These are phyloP conservation scores for Coemansia sp. DNA, from an alignment of 192 early-diverging fungal species.

Conservation along the genomic window DNA sequence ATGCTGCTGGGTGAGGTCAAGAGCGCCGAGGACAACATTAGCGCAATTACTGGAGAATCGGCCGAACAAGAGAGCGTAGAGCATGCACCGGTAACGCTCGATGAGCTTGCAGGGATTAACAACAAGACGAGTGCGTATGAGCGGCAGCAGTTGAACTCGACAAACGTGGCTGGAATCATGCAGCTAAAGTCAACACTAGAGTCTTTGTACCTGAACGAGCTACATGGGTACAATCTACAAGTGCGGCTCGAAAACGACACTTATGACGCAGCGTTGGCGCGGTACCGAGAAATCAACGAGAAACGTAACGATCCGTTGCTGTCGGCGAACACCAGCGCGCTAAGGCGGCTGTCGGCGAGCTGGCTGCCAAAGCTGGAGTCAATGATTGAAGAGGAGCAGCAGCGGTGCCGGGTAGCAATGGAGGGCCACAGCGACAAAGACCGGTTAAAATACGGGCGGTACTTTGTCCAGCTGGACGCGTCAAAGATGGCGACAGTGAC, in stretches of 20 bases:
- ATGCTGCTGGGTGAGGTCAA: conserved; percentile 34
- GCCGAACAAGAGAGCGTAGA: background rate
- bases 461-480: conserved; percentile 51
- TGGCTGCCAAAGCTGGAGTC: conserved; percentile 77
- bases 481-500: conserved; percentile 81
- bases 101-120: background rate
- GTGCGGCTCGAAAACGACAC: conserved; percentile 79
- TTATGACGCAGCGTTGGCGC: conserved; percentile 71
- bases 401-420: conserved; percentile 33
- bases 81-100: background rate
- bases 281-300: conserved; percentile 58
- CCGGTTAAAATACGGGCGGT: conserved; percentile 34
- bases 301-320: conserved; percentile 60
- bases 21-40: conserved; percentile 34
- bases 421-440: conserved; percentile 22
- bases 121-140: background rate
- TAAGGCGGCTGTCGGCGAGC: conserved; percentile 62
- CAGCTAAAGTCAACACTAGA: conserved; percentile 72
- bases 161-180: conserved; percentile 69
- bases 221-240: conserved; percentile 72
- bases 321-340: conserved; percentile 53
- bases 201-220: conserved; percentile 56
- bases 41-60: conserved; percentile 15
- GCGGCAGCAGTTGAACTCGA: conserved; percentile 35
- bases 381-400: conserved; percentile 70